phyloP scores from a whole-genome alignment of 768 basidiomycete species.

The Amylocystis lapponica region DNA sequence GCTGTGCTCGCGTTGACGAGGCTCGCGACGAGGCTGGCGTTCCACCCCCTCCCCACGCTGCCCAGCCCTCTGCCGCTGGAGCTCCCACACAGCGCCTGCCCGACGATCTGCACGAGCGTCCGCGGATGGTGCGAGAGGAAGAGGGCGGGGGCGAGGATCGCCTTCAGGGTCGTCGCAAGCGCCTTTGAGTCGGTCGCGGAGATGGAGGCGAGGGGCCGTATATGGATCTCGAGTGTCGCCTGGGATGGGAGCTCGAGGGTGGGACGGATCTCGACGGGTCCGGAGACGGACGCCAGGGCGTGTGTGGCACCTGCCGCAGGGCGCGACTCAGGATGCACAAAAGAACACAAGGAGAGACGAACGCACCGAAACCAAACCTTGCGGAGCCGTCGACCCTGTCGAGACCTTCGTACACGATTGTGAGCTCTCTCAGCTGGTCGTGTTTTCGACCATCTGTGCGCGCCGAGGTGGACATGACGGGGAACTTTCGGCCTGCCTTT shows the following conservation, averaged over 20 bases:
- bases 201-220: constrained; percentile 64
- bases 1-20: constrained; percentile 67
- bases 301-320: constrained; percentile 30
- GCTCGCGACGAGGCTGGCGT: constrained; percentile 48
- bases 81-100: constrained; percentile 48
- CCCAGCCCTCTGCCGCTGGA: constrained; percentile 18
- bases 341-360: neutral
- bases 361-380: constrained; percentile 57
- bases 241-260: constrained; percentile 65
- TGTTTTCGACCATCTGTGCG: constrained; percentile 33
- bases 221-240: constrained; percentile 67
- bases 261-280: constrained; percentile 73
- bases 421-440: constrained; percentile 31
- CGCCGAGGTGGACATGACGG: neutral
- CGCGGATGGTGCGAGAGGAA: constrained; percentile 65
- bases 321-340: constrained; percentile 6
- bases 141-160: constrained; percentile 54
- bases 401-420: constrained; percentile 51
- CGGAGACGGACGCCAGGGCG: constrained; percentile 69
- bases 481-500: too few species aligned
- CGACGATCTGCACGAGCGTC: constrained; percentile 71
- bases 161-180: constrained; percentile 46
- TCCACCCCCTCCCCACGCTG: constrained; percentile 22
- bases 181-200: constrained; percentile 67
- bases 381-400: constrained; percentile 77